phyloP scores from a whole-genome alignment of 2,329 filamentous ascomycete genomes.

The Botrytis aclada region DNA sequence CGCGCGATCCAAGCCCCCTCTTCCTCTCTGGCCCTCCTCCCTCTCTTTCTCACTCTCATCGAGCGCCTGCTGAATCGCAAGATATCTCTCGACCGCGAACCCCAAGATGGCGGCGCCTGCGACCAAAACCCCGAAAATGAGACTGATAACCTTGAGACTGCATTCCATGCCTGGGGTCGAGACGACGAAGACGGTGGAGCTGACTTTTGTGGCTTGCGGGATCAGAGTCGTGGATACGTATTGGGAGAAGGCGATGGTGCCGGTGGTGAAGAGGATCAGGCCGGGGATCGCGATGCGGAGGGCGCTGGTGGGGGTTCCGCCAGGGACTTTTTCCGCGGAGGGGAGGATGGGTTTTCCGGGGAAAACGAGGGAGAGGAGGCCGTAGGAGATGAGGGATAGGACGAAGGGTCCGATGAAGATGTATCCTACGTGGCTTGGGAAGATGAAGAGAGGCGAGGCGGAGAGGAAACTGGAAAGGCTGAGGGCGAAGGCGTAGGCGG shows the following conservation, averaged over 20 bases:
- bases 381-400: conserved; percentile 25
- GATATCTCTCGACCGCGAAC: neutral
- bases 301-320: neutral
- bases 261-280: neutral
- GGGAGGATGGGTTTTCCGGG: conserved; percentile 15
- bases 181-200: neutral
- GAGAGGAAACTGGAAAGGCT: conserved; percentile 49
- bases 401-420: conserved; percentile 40
- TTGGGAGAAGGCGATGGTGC: neutral
- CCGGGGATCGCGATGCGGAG: neutral
- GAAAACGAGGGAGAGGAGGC: conserved; percentile 19
- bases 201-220: neutral
- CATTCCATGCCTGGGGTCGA: neutral
- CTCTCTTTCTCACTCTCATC: neutral
- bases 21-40: neutral
- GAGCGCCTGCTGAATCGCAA: neutral
- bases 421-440: conserved; percentile 42
- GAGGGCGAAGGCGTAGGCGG: conserved; percentile 47
- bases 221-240: conserved; percentile 11
- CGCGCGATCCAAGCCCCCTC: neutral
- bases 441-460: conserved; percentile 44
- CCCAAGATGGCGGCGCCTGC: neutral
- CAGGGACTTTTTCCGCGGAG: neutral
- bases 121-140: neutral
- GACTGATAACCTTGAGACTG: neutral